These are phyloP conservation scores for Apophysomyces sp. DNA, from an alignment of 371 early-diverging fungal genomes.

Conservation along the genomic window DNA sequence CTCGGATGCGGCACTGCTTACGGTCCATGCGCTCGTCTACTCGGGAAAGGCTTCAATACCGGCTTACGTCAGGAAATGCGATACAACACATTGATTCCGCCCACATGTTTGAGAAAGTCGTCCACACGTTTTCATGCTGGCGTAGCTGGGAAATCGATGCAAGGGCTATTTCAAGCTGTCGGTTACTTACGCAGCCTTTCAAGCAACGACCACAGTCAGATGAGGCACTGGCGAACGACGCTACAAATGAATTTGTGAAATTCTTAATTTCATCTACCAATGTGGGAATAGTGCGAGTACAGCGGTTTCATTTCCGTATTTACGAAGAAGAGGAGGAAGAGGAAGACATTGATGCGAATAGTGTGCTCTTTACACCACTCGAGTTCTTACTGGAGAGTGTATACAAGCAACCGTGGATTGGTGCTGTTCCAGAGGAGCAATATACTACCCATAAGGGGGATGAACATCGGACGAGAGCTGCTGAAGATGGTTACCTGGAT, in stretches of 20 bases:
- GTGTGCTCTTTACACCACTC: conserved; percentile 26
- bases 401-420: conserved; percentile 31
- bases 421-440: background rate
- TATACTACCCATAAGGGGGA: conserved; percentile 9
- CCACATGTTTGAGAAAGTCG: conserved; percentile 50
- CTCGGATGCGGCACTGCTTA: conserved; percentile 68
- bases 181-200: conserved; percentile 57
- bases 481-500: conserved; percentile 53
- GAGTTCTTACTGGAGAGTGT: conserved; percentile 32
- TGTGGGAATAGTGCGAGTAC: conserved; percentile 31
- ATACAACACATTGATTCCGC: conserved; percentile 37
- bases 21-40: conserved; percentile 40
- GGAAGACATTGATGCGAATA: conserved; percentile 36
- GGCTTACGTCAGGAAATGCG: conserved; percentile 41
- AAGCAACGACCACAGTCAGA: conserved; percentile 11
- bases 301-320: conserved; percentile 38
- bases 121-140: conserved; percentile 60
- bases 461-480: conserved; percentile 1
- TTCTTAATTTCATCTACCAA: conserved; percentile 40
- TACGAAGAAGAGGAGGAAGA: conserved; percentile 43
- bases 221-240: background rate
- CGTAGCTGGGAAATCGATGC: conserved; percentile 65
- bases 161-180: conserved; percentile 44
- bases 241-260: conserved; percentile 19
- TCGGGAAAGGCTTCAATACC: conserved; percentile 44